Conservation (phyloP, 768 basidiomycete genomes). For the Phallus indusiatus region DNA sequence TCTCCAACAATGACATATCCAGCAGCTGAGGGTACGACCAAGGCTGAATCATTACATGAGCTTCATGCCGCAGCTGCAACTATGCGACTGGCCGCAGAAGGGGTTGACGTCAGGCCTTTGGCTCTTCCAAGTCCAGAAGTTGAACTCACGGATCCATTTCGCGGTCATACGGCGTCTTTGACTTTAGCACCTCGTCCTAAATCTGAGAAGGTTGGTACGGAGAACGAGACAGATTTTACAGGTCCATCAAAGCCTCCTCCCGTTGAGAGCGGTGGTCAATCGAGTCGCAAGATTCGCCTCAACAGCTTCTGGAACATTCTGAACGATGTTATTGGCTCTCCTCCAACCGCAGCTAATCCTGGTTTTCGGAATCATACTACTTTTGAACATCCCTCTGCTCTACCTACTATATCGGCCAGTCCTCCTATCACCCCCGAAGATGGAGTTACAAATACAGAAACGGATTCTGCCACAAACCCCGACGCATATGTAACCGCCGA, state of each 20-base stretch:
- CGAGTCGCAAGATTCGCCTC: constrained; percentile 41
- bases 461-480: background rate
- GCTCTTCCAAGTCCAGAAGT: constrained; percentile 86
- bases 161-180: constrained; percentile 51
- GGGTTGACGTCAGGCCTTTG: constrained; percentile 77
- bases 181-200: constrained; percentile 50
- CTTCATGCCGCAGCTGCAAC: constrained; percentile 45
- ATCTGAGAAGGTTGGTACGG: constrained; percentile 18
- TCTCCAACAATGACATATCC: background rate
- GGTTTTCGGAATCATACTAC: background rate
- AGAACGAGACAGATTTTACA: constrained; percentile 26
- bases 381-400: background rate
- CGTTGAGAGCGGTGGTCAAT: background rate
- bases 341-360: background rate
- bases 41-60: background rate
- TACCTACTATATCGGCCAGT: constrained; percentile 2
- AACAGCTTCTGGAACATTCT: constrained; percentile 62
- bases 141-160: constrained; percentile 87
- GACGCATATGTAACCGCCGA: background rate
- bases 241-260: constrained; percentile 25
- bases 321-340: background rate
- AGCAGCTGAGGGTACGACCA: background rate
- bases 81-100: constrained; percentile 77
- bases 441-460: no score
- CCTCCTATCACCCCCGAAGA: background rate